phyloP scores from a whole-genome alignment of 2,329 filamentous ascomycete genomes.

The Geosmithia morbida region DNA sequence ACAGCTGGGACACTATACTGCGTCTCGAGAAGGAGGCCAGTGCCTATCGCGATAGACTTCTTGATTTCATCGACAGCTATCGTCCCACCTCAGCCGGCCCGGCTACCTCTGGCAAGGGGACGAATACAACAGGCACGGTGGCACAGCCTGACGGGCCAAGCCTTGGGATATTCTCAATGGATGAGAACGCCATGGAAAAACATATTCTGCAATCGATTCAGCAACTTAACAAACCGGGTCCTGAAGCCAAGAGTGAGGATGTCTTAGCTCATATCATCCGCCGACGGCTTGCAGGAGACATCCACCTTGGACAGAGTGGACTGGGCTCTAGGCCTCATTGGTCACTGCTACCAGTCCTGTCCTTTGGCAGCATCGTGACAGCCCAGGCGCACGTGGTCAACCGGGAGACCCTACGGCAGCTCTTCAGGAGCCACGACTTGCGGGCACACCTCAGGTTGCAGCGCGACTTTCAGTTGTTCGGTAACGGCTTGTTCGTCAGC shows the following conservation, averaged over 20 bases:
- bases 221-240: conserved; percentile 19
- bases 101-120: conserved; percentile 2
- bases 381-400: conserved; percentile 68
- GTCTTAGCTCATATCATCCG: conserved; percentile 24
- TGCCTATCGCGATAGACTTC: conserved; percentile 16
- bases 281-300: conserved; percentile 18
- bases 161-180: conserved; percentile 33
- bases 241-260: conserved; percentile 13
- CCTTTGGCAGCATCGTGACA: conserved; percentile 58
- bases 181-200: conserved; percentile 28
- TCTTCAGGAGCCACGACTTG: conserved; percentile 63
- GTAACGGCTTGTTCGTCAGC: conserved; percentile 71
- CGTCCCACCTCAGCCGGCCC: not conserved
- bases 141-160: not conserved
- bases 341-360: conserved; percentile 52
- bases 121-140: conserved; percentile 4
- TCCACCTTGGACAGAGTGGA: conserved; percentile 5
- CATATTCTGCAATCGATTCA: conserved; percentile 36
- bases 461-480: conserved; percentile 67
- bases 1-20: conserved; percentile 56
- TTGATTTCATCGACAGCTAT: conserved; percentile 8
- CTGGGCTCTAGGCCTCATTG: conserved; percentile 34
- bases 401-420: conserved; percentile 55
- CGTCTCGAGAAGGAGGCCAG: conserved; percentile 44
- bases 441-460: conserved; percentile 61